Conservation (phyloP, 495 filamentous ascomycete species). For the Cudoniella acicularis region DNA sequence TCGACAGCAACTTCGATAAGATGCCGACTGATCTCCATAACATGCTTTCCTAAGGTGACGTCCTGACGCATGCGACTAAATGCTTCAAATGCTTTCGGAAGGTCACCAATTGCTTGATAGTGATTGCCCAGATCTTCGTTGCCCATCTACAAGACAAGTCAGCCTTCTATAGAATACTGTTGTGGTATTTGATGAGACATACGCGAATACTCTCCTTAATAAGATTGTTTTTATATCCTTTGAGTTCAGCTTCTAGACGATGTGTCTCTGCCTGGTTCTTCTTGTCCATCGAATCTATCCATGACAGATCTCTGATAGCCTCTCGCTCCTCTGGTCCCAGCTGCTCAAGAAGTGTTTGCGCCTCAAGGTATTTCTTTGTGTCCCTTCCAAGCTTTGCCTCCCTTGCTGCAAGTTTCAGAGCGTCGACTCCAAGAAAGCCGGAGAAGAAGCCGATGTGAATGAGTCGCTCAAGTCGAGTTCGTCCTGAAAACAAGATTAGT, state of each 20-base stretch:
- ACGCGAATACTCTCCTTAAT: constrained; percentile 97
- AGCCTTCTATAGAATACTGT: neutral
- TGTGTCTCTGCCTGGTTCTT: constrained; percentile 64
- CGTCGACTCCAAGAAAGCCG: constrained; percentile 71
- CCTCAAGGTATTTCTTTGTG: constrained; percentile 63
- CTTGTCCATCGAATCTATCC: constrained; percentile 61
- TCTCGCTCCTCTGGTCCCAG: constrained; percentile 66
- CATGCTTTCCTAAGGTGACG: constrained; percentile 65
- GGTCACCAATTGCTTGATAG: constrained; percentile 62
- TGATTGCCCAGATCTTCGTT: constrained; percentile 71
- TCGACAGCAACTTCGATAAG: constrained; percentile 65
- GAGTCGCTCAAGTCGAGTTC: constrained; percentile 70
- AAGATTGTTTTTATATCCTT: constrained; percentile 94
- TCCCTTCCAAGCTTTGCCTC: constrained; percentile 80
- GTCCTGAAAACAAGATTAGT: too few relatives aligned
- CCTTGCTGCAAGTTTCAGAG: constrained; percentile 68
- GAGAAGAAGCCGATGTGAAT: constrained; percentile 76
- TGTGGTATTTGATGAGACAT: constrained; percentile 32
- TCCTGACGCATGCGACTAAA: constrained; percentile 73
- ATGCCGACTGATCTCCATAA: constrained; percentile 66
- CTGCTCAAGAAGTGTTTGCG: constrained; percentile 58
- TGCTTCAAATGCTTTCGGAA: constrained; percentile 58
- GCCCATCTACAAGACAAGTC: constrained; percentile 53
- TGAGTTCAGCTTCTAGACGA: constrained; percentile 75
- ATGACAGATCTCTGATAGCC: constrained; percentile 60